A percentile compares a stretch with the other conserved stretches of the same genome.
These are phyloP conservation scores for Hypoxylon lienhwacheense DNA, from an alignment of 495 filamentous ascomycete genomes.

Conservation along the genomic window DNA sequence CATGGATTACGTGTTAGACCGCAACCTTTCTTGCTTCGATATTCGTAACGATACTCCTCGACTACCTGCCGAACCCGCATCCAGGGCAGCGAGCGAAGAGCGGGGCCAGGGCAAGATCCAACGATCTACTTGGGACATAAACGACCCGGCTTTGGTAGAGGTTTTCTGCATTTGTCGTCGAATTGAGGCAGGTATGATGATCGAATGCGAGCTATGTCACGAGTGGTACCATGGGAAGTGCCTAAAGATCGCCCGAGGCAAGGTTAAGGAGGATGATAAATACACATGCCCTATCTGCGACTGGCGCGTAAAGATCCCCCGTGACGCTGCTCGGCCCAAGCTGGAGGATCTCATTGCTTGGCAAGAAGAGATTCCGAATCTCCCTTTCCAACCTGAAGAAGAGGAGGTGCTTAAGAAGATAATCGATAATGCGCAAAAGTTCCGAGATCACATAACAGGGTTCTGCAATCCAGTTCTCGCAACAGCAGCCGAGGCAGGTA, in stretches of 20 bases:
- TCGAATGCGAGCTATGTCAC: slow-evolving; percentile 96
- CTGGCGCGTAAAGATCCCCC: slow-evolving; percentile 95
- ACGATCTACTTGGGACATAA: slow-evolving; percentile 46
- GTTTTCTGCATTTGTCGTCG: slow-evolving; percentile 97
- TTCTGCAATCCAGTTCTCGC: slow-evolving; percentile 80
- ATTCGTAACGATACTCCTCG: slow-evolving; percentile 80
- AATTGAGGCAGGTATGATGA: slow-evolving; percentile 97
- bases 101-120: slow-evolving; percentile 44
- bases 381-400: slow-evolving; percentile 97
- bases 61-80: slow-evolving; percentile 87
- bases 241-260: slow-evolving; percentile 94
- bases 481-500: slow-evolving; percentile 81
- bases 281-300: slow-evolving; percentile 99
- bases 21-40: slow-evolving; percentile 90
- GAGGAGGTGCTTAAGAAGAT: slow-evolving; percentile 82
- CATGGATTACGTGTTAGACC: slow-evolving; percentile 88
- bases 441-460: slow-evolving; percentile 77
- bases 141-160: slow-evolving; percentile 61
- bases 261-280: slow-evolving; percentile 97
- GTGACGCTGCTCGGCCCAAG: slow-evolving; percentile 96
- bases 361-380: slow-evolving; percentile 76
- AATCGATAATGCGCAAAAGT: slow-evolving; percentile 77
- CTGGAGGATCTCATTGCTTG: slow-evolving; percentile 87
- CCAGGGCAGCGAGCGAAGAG: slow-evolving; percentile 76
- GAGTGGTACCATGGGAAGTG: slow-evolving; percentile 99